Base-by-base conservation (phyloP, 1,139 yeast species). In the Nadsonia starkeyi-henricii region DNA sequence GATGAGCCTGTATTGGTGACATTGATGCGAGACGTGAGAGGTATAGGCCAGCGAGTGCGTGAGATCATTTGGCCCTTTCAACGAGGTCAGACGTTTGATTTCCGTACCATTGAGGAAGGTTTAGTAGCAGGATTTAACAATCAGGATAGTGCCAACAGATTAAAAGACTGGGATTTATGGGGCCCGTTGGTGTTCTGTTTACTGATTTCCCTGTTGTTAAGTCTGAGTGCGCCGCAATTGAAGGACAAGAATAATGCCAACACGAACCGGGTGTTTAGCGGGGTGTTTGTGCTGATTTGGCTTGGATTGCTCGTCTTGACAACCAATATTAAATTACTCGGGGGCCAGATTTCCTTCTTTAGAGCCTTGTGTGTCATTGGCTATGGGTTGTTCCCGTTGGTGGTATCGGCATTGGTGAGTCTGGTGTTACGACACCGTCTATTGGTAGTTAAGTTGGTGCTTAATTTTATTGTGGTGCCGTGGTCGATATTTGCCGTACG, bases 311-410 rank as follows among this genome's bases (percentile, higher is more conserved):
- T 75, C 7, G 63, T 76, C 17, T 71, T 77, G 44, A 71, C 81
- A 1, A 61, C 83, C 51, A 85, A 85, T 62, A 79, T 83, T 55
- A 89, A 85, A 62, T 70, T 85, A 44, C 70, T 85, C 37, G 88
- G 89, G 9, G 88, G 89, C 3, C 72, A 78, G 42, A 77, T 81
- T 37, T 76, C 83, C 2, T 82, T 82, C 57, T 77, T 85, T 70
- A 84, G 84, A 49, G 89, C 94, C 28, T 70, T 85, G 49, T 79
- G 88, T 58, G 85, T 89, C 26, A 75, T 85, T 1, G 93, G 95
- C 1, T 85, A 85, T 66, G 80, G 89, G 18, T 66, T 84, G 62
- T 85, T 85, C 64, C 95, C 95, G 2, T 70, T 85, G 42, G 75
- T 81, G 3, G 58, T 81, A 9, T 85, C 88, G 0, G 79, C 83